Evolutionary conservation across 345 rosid species (phyloP).

Genomic region (Dipteronia sinensis): DNA sequence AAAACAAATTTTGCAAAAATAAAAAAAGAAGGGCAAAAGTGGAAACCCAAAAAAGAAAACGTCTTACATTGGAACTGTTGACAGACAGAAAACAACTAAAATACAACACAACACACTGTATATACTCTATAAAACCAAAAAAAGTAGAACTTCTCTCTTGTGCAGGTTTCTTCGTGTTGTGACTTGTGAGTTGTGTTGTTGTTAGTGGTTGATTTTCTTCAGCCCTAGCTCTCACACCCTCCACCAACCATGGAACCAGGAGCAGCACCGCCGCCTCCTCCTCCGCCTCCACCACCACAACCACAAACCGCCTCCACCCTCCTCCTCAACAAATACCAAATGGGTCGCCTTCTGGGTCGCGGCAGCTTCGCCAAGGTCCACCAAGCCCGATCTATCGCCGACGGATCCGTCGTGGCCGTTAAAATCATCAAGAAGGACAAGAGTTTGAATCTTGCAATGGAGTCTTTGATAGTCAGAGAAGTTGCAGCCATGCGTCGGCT

Average conservation of each 20-base stretch:
- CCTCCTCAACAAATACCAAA: slow-evolving; percentile 66
- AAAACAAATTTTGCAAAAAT: too few relatives aligned
- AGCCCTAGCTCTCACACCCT: neutral
- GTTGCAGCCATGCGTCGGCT: slow-evolving; percentile 84
- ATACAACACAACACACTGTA: too few relatives aligned
- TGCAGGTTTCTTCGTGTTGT: neutral
- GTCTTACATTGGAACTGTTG: neutral
- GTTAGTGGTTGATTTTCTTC: neutral
- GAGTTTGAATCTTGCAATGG: slow-evolving; percentile 50
- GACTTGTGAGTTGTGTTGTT: neutral
- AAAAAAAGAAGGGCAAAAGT: neutral
- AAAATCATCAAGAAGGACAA: slow-evolving; percentile 69
- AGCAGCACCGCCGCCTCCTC: neutral
- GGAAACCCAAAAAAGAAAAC: neutral
- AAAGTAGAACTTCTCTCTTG: neutral
- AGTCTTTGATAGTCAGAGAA: slow-evolving; percentile 62
- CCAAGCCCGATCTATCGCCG: slow-evolving; percentile 53
- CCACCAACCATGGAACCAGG: slow-evolving; percentile 28
- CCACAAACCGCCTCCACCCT: slow-evolving; percentile 29
- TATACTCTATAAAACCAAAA: slow-evolving; percentile 1
- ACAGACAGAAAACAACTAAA: neutral
- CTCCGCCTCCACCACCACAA: slow-evolving; percentile 7
- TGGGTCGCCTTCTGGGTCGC: slow-evolving; percentile 63
- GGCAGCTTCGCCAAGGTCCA: slow-evolving; percentile 79
- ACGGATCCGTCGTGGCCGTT: slow-evolving; percentile 50